phyloP scores from a whole-genome alignment of 2,329 filamentous ascomycete genomes.

The Ophiostoma sp. region DNA sequence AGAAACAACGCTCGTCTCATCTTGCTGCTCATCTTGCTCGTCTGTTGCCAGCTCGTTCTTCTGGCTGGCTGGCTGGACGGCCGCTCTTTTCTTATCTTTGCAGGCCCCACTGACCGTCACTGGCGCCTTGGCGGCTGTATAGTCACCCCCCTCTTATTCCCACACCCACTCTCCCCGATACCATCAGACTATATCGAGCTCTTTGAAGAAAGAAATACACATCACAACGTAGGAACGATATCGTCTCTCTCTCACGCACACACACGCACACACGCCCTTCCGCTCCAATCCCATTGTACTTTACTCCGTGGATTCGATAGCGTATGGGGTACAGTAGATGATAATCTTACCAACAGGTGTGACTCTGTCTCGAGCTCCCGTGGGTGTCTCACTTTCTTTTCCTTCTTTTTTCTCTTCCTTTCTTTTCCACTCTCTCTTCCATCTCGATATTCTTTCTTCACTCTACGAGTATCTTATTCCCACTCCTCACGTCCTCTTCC shows the following conservation, averaged over 20 bases:
- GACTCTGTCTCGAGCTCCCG: neutral
- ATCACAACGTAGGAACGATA: neutral
- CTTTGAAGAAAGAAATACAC: slow-evolving; percentile 6
- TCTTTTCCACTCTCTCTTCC: neutral
- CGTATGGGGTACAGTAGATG: neutral
- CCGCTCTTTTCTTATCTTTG: slow-evolving; percentile 13
- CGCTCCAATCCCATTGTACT: too few species aligned
- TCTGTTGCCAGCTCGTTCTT: neutral
- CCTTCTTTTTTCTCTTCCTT: neutral
- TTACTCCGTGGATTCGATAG: too few species aligned
- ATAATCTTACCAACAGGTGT: slow-evolving; percentile 8
- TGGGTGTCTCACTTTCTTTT: slow-evolving; percentile 1
- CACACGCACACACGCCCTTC: too few species aligned
- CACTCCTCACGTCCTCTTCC: neutral
- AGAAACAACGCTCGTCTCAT: slow-evolving; percentile 6
- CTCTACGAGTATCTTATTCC: too few species aligned
- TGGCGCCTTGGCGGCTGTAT: neutral
- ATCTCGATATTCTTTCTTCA: neutral
- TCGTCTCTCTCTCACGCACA: too few species aligned
- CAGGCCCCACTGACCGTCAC: neutral
- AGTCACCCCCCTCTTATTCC: neutral
- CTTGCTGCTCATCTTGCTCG: neutral
- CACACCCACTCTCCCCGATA: neutral
- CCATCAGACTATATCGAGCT: neutral
- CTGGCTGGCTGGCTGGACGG: neutral